Evolutionary conservation across 805 yeast genomes (phyloP).

Genomic region (Pichia deserticola): DNA sequence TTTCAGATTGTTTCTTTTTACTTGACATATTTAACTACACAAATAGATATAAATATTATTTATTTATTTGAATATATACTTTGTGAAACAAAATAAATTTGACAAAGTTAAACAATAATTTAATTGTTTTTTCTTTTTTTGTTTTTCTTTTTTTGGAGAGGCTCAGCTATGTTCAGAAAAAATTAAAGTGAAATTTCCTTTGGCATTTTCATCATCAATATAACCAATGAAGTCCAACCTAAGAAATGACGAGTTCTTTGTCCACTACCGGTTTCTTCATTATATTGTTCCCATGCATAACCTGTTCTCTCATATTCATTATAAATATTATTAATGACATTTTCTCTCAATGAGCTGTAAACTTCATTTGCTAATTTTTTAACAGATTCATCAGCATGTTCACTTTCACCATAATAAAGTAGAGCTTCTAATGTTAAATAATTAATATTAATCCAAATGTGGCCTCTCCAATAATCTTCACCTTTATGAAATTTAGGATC

Average conservation of each 20-base stretch:
- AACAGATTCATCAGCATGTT: constrained; percentile 28
- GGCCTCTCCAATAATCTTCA: constrained; percentile 95
- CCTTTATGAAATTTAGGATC: constrained; percentile 63
- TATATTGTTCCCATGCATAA: constrained; percentile 86
- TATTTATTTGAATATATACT: too few species aligned
- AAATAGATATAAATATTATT: too few species aligned
- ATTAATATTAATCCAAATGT: constrained; percentile 89
- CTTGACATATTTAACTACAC: not conserved
- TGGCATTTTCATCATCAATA: constrained; percentile 80
- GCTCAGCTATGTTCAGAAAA: not conserved
- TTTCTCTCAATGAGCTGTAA: constrained; percentile 54
- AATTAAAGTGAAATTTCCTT: constrained; percentile 23
- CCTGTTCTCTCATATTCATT: constrained; percentile 71
- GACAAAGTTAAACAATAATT: too few species aligned
- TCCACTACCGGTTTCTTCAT: constrained; percentile 65
- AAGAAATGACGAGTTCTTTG: constrained; percentile 82
- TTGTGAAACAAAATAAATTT: too few species aligned
- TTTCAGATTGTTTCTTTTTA: constrained; percentile 8
- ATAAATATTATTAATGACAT: constrained; percentile 61
- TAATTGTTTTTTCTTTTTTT: too few species aligned
- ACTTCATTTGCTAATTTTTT: constrained; percentile 36
- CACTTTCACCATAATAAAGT: constrained; percentile 40
- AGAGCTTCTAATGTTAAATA: constrained; percentile 71
- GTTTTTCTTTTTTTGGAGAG: not conserved
- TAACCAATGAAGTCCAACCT: constrained; percentile 89